Evolutionary conservation across 352 stramenopile genomes (phyloP), one percentile per base, ranked within the genome.

Genomic region (Heterotrichella gracilis): DNA sequence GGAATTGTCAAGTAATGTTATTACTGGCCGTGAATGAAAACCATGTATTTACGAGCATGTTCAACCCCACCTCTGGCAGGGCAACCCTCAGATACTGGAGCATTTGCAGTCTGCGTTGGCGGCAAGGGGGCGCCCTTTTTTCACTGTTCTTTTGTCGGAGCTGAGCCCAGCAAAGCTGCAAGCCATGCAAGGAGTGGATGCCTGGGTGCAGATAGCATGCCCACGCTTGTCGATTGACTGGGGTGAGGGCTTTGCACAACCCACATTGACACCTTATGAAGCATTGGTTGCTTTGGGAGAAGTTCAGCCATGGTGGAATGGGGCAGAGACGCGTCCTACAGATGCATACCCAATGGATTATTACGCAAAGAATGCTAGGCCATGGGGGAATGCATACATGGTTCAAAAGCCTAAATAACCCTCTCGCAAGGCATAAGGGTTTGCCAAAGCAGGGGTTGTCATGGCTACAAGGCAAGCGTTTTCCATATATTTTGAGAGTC

Each of bases 141-240:
- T 97, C 69, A 81, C 94, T 22, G 75, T 98, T 22, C 76, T 99
- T 21, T 78, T 98, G 9, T 95, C 86, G 0, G 93, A 99, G 75
- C 89, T 98, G 40, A 94, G 94, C 70, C 89, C 90, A 0, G 69
- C 70, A 22, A 84, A 94, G 84, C 76, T 94, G 24, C 78, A 78
- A 2, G 77, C 84, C 23, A 86, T 91, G 24, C 73, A 80, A 3
- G 79, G 86, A 63, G 81, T 95, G 3, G 85, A 96, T 69, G 89
- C 85, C 2, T 99, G 90, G 90, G 91, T 99, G 64, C 93, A 99
- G 78, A 85, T 99, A 42, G 90, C 92, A 17, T 99, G 93, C 76
- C 92, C 93, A 0, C 79, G 93, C 13, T 79, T 99, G 13, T 95
- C 85, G 22, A 93, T 99, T 25, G 93, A 99, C 76, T 99, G 93